Evolutionary conservation across 495 filamentous ascomycete species (phyloP).

Genomic region (Talaromyces thailandensis): DNA sequence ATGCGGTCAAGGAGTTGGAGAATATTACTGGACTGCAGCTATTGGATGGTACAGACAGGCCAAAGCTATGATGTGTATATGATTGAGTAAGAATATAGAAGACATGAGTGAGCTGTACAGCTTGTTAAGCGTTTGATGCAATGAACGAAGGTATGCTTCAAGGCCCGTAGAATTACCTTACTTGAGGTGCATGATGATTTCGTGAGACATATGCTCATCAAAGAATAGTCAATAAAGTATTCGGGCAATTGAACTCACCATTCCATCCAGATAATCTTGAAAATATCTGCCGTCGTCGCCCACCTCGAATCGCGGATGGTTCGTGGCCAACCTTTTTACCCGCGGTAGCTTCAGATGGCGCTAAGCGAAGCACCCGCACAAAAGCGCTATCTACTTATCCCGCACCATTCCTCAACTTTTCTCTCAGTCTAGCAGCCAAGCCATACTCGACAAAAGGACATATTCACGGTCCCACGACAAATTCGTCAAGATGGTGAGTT

Average conservation of each 20-base stretch:
- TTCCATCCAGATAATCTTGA: background rate
- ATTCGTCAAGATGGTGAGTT: conserved; percentile 43
- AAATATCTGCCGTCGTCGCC: conserved; percentile 24
- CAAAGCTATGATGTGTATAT: conserved; percentile 24
- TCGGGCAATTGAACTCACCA: background rate
- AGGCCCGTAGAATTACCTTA: too few relatives aligned
- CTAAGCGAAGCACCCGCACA: conserved; percentile 40
- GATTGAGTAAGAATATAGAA: background rate
- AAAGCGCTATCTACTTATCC: conserved; percentile 19
- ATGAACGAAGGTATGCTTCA: background rate
- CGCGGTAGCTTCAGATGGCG: conserved; percentile 9
- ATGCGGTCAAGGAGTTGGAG: conserved; percentile 67
- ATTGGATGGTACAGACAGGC: conserved; percentile 32
- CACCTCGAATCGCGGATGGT: conserved; percentile 23
- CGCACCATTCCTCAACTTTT: conserved; percentile 20
- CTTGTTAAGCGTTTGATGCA: background rate
- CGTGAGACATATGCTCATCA: background rate
- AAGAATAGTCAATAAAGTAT: background rate
- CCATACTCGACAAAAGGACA: conserved; percentile 22
- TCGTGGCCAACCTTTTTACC: conserved; percentile 8
- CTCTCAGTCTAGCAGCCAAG: conserved; percentile 2
- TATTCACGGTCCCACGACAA: conserved; percentile 24
- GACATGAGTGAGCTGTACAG: background rate
- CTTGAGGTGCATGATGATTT: background rate
- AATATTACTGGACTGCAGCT: conserved; percentile 45